A percentile compares a stretch with the other conserved stretches of the same genome.
These are phyloP conservation scores for Hansenula lynferdii DNA, from an alignment of 1,139 yeast genomes.

Conservation along the genomic window DNA sequence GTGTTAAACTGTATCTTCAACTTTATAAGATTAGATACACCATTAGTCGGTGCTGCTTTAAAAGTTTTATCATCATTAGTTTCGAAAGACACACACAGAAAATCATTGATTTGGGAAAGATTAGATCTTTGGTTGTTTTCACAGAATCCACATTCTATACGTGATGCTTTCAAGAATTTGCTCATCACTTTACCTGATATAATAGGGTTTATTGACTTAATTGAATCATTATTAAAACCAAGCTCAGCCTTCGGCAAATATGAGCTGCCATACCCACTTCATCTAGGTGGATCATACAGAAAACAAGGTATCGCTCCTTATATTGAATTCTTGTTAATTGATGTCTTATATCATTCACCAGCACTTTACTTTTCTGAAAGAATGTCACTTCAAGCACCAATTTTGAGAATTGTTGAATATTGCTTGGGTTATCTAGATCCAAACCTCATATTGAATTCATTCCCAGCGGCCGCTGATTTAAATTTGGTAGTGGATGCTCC, in stretches of 20 bases:
- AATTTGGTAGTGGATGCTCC: conserved; percentile 43
- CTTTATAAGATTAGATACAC: conserved; percentile 45
- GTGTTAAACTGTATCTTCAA: conserved; percentile 37
- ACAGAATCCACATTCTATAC: conserved; percentile 14
- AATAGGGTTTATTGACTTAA: conserved; percentile 53
- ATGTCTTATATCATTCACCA: conserved; percentile 49
- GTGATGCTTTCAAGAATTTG: conserved; percentile 27
- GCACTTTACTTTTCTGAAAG: conserved; percentile 34
- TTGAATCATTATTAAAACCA: conserved; percentile 36
- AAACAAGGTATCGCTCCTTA: conserved; percentile 77
- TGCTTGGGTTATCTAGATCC: conserved; percentile 64
- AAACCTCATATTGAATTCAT: conserved; percentile 45
- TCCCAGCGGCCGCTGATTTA: conserved; percentile 44
- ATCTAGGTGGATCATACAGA: conserved; percentile 59
- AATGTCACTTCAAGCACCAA: conserved; percentile 44
- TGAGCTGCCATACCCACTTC: conserved; percentile 54
- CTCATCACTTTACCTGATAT: conserved; percentile 48
- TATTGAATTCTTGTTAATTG: conserved; percentile 63
- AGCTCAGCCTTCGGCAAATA: conserved; percentile 31
- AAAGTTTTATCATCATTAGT: conserved; percentile 49
- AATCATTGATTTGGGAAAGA: conserved; percentile 59
- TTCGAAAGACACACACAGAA: conserved; percentile 36
- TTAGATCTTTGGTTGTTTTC: conserved; percentile 71
- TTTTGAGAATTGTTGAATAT: conserved; percentile 47
- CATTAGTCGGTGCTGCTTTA: conserved; percentile 49